Conservation (phyloP, 2,329 filamentous ascomycete genomes). For the Calonectria hongkongensis region DNA sequence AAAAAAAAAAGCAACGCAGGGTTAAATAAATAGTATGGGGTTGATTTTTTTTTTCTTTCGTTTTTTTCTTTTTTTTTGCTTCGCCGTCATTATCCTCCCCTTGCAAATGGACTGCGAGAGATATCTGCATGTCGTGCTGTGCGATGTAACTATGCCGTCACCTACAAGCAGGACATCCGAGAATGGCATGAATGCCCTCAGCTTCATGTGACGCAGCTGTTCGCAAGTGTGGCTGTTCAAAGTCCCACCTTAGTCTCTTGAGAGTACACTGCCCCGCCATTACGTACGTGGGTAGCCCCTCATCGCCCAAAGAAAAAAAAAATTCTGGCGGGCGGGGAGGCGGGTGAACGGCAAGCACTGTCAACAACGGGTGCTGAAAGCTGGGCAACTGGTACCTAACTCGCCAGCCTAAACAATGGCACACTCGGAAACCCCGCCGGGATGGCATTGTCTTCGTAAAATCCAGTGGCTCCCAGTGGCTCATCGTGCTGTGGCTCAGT, state of each 20-base stretch:
- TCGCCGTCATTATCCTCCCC: too few species aligned
- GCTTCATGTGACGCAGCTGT: constrained; percentile 14
- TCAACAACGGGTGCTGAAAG: constrained; percentile 3
- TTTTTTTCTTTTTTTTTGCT: too few species aligned
- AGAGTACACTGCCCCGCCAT: constrained; percentile 60
- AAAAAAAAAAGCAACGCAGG: too few species aligned
- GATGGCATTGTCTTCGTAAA: constrained; percentile 5
- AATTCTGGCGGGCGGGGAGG: constrained; percentile 24
- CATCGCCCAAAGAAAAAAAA: constrained; percentile 32
- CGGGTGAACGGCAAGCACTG: constrained; percentile 21
- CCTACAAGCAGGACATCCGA: neutral
- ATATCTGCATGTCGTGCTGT: too few species aligned
- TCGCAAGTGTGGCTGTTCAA: constrained; percentile 12
- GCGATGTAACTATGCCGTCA: too few species aligned
- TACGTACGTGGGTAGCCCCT: constrained; percentile 55
- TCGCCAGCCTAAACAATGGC: constrained; percentile 3
- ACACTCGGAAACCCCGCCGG: constrained; percentile 3
- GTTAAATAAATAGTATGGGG: too few species aligned
- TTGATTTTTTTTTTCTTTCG: too few species aligned
- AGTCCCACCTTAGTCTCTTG: neutral
- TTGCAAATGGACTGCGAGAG: too few species aligned
- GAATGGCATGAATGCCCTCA: constrained; percentile 6
- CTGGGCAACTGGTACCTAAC: constrained; percentile 22
- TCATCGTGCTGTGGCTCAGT: constrained; percentile 34
- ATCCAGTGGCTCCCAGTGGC: constrained; percentile 35